Conservation (phyloP, 305 asterid species). For the Rubia tinctorum region DNA sequence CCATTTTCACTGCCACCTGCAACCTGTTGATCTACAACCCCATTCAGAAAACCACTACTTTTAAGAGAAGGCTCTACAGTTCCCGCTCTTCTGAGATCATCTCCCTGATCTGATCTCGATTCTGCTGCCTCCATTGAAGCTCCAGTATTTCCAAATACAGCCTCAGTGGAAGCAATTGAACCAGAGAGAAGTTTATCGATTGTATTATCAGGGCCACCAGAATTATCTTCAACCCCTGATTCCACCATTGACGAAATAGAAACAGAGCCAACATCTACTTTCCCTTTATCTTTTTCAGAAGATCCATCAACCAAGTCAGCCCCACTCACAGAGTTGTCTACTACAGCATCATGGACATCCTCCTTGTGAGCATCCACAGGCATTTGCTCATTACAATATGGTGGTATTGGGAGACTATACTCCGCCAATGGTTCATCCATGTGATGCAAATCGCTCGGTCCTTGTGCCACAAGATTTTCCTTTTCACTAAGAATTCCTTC, state of each 20-base stretch:
- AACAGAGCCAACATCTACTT: conserved; percentile 1
- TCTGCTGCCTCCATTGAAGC: conserved; percentile 12
- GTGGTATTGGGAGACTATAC: neutral
- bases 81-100: conserved; percentile 7
- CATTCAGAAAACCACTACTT: neutral
- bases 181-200: neutral
- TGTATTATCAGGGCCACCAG: neutral
- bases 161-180: neutral
- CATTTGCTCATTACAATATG: neutral
- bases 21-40: neutral
- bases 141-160: conserved; percentile 9
- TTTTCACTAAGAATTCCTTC: conserved; percentile 56
- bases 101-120: conserved; percentile 7
- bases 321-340: conserved; percentile 6
- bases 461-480: conserved; percentile 23
- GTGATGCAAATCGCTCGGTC: conserved; percentile 1
- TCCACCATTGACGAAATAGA: neutral
- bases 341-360: conserved; percentile 8
- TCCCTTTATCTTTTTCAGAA: conserved; percentile 7
- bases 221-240: neutral
- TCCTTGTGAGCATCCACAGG: conserved; percentile 9
- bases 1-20: neutral
- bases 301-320: conserved; percentile 6
- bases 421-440: conserved; percentile 10
- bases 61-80: conserved; percentile 7